Conservation (phyloP, 495 filamentous ascomycete species). For the Umbilicaria muhlenbergii region DNA sequence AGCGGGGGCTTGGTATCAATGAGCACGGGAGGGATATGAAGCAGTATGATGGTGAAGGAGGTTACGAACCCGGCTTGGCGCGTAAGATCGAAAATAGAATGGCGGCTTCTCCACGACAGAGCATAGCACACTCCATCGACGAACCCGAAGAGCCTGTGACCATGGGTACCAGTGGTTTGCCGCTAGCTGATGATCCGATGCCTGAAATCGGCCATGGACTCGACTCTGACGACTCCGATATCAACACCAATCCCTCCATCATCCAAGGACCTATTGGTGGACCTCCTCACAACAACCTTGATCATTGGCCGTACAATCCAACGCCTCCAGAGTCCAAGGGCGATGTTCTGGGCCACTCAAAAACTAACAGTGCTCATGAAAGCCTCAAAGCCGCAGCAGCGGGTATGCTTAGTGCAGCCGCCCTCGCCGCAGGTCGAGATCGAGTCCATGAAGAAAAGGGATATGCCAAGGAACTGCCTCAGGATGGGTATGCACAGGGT, state of each 20-base stretch:
- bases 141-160: conserved; percentile 34
- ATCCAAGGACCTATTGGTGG: conserved; percentile 54
- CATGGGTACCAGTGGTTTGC: conserved; percentile 45
- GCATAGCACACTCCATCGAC: conserved; percentile 48
- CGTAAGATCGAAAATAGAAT: conserved; percentile 12
- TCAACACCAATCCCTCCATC: conserved; percentile 64
- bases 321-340: conserved; percentile 29
- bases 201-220: conserved; percentile 47
- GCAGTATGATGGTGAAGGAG: conserved; percentile 9
- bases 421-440: conserved; percentile 15
- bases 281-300: conserved; percentile 25
- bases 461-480: conserved; percentile 17
- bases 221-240: conserved; percentile 48
- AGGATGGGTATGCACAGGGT: conserved; percentile 17
- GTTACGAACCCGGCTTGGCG: too few species aligned
- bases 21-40: conserved; percentile 29
- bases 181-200: conserved; percentile 34
- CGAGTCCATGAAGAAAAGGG: conserved; percentile 19
- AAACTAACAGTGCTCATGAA: conserved; percentile 19
- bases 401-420: conserved; percentile 8
- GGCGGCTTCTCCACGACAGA: conserved; percentile 59
- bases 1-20: not conserved
- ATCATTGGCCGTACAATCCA: conserved; percentile 37
- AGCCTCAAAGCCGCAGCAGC: conserved; percentile 13
- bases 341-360: conserved; percentile 26